Base-by-base conservation (phyloP, 2,329 filamentous ascomycete species). In the Fusarium newnesense region DNA sequence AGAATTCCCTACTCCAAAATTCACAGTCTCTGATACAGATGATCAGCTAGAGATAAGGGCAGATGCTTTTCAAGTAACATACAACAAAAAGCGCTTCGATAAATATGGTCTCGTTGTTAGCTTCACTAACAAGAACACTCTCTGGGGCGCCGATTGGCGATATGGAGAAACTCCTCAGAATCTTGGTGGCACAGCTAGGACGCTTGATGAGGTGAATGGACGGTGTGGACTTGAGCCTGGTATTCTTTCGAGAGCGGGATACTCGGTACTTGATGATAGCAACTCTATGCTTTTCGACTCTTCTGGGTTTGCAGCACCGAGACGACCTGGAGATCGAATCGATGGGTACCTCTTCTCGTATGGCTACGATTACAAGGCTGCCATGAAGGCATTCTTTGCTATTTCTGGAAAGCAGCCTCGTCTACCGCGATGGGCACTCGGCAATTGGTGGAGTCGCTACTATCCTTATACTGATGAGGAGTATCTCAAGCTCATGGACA, bases 361-460 rank as follows among this genome's bases (percentile, higher is more conserved):
- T 72, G 89, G 89, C 4, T 84, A 83, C 64, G 87, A 90, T 70
- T 91, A 87, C 74, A 82, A 83, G 57, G 85, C 80, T 8, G 88
- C 88, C 21, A 84, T 91, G 59, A 83, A 84, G 63, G 85, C 85
- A 1, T 85, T 89, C 40, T 90, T 89, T 75, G 81, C 83, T 2
- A 78, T 91, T 18, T 90, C 88, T 4, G 89, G 89, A 6, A 82
- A 81, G 26, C 88, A 90, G 71, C 89, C 89, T 7, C 64, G 85
- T 15, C 77, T 91, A 2, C 89, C 89, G 1, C 83, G 89, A 19
- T 91, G 86, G 83, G 84, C 87, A 0, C 80, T 92, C 42, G 89
- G 90, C 0, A 92, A 91, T 71, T 92, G 90, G 90, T 92, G 90
- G 90, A 89, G 86, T 52, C 83, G 90, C 12, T 92, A 91, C 77